Conservation (phyloP, 169 alveolate species). For the Cryptosporidium sp. region DNA sequence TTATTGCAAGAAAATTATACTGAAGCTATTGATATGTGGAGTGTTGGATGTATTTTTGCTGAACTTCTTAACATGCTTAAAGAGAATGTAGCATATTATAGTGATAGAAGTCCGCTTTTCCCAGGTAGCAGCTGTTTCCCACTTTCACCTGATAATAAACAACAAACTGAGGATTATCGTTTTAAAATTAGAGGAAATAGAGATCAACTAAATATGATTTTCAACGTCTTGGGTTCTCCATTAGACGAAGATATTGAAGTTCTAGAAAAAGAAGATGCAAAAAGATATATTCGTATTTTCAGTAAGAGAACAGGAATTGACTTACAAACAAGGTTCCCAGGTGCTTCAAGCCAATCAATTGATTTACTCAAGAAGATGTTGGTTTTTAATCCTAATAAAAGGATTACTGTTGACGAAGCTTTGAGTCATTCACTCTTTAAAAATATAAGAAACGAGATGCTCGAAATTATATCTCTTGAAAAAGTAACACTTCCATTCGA, state of each 20-base stretch:
- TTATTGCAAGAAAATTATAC: conserved; percentile 96
- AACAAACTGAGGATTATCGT: conserved; percentile 82
- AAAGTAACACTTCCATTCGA: conserved; percentile 88
- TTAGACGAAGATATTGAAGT: conserved; percentile 92
- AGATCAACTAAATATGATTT: conserved; percentile 96
- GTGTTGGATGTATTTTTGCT: conserved; percentile 96
- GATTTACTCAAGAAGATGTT: conserved; percentile 93
- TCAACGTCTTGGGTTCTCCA: conserved; percentile 97
- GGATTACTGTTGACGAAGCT: conserved; percentile 93
- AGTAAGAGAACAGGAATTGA: conserved; percentile 84
- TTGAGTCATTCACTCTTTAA: conserved; percentile 93
- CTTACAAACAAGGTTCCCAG: conserved; percentile 84
- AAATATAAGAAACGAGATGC: conserved; percentile 83
- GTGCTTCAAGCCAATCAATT: conserved; percentile 90
- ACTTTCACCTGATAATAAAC: conserved; percentile 92
- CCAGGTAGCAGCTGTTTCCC: conserved; percentile 98
- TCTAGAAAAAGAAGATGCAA: conserved; percentile 89
- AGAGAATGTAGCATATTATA: conserved; percentile 92
- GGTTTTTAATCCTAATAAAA: conserved; percentile 91
- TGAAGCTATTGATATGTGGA: conserved; percentile 98
- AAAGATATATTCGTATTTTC: conserved; percentile 86
- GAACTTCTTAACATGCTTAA: conserved; percentile 94
- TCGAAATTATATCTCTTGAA: conserved; percentile 77
- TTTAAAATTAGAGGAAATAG: conserved; percentile 87
- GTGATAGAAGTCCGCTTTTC: conserved; percentile 96